Conservation (phyloP, 257 asterid genomes). For the Osmanthus fragrans region DNA sequence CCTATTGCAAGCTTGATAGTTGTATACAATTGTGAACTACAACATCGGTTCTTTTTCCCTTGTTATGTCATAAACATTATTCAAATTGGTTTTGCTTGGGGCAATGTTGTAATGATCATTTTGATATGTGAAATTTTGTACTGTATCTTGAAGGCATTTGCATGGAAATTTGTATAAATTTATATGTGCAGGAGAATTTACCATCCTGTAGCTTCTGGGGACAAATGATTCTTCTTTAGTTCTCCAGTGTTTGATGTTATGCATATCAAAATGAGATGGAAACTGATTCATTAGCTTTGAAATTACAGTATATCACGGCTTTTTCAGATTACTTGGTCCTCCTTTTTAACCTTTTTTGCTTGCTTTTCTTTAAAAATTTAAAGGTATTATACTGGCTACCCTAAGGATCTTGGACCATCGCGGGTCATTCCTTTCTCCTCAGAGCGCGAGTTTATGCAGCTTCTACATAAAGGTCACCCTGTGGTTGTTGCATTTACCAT, state of each 20-base stretch:
- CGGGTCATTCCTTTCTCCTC: constrained; percentile 77
- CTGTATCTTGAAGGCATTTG: neutral
- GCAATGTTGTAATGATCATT: neutral
- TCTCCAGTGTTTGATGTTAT: neutral
- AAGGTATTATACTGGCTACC: constrained; percentile 88
- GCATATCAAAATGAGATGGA: neutral
- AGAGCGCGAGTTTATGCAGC: constrained; percentile 92
- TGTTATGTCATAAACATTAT: neutral
- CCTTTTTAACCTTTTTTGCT: neutral
- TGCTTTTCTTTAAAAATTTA: constrained; percentile 19
- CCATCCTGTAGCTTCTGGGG: neutral
- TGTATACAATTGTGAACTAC: neutral
- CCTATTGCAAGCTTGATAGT: neutral
- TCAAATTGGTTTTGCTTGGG: neutral
- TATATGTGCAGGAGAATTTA: neutral
- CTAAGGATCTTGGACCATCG: constrained; percentile 94
- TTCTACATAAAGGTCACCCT: constrained; percentile 90
- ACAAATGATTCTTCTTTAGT: neutral
- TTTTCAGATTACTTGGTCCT: constrained; percentile 3
- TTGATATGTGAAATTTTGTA: neutral
- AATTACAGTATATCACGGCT: neutral
- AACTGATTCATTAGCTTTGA: neutral
- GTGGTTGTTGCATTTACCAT: constrained; percentile 92
- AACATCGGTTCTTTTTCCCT: neutral
- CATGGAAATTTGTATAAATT: neutral